A percentile compares a stretch with the other conserved stretches of the same genome.
These are phyloP conservation scores for Gardenia jasminoides DNA, from an alignment of 257 asterid genomes.

Conservation along the genomic window DNA sequence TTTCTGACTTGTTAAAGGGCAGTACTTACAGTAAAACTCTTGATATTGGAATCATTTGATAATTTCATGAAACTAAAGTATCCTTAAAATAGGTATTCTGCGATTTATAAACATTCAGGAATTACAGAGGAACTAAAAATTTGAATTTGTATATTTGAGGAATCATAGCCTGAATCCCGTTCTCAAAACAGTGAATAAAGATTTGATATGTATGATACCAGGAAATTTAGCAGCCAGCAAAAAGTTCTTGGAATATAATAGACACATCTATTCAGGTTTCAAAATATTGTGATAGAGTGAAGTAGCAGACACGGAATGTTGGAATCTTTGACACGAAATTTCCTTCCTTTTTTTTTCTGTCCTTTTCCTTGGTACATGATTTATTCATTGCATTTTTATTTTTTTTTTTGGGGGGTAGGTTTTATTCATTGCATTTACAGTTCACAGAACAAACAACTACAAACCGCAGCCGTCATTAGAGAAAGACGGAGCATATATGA, in stretches of 20 bases:
- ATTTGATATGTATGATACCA: not conserved
- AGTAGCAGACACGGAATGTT: too few relatives aligned
- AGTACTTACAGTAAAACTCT: too few relatives aligned
- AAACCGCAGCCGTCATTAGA: not conserved
- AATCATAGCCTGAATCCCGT: not conserved
- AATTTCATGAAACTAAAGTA: not conserved
- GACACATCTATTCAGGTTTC: too few relatives aligned
- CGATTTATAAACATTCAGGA: not conserved
- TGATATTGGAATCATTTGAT: not conserved
- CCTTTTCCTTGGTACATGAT: too few relatives aligned
- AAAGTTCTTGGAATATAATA: too few relatives aligned
- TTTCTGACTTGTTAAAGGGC: not conserved
- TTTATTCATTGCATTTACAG: not conserved
- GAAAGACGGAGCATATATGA: not conserved
- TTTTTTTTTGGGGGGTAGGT: too few relatives aligned
- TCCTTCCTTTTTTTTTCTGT: too few relatives aligned
- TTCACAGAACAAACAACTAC: not conserved
- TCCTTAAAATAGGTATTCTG: not conserved
- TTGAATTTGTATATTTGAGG: not conserved
- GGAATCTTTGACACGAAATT: too few relatives aligned
- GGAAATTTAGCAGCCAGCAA: too few relatives aligned
- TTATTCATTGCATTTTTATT: not conserved
- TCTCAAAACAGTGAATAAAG: not conserved
- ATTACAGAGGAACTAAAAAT: too few relatives aligned
- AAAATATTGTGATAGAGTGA: too few relatives aligned